phyloP scores from a whole-genome alignment of 441 rosid species.

The California macrophylla region DNA sequence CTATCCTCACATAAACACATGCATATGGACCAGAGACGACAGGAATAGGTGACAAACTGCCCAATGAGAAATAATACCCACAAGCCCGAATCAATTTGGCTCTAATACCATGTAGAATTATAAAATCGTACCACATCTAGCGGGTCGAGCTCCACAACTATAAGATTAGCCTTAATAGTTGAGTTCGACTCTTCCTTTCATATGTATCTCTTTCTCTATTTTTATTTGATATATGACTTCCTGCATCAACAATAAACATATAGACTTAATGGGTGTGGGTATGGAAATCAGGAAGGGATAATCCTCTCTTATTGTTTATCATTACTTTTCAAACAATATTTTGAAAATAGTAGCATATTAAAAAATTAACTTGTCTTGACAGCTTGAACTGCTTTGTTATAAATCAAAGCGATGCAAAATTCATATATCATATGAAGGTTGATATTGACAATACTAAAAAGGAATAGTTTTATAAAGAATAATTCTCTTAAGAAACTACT shows the following conservation, averaged over 20 bases:
- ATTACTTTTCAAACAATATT: neutral
- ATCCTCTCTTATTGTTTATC: neutral
- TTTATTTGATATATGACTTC: no score
- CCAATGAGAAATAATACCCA: neutral
- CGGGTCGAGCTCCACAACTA: neutral
- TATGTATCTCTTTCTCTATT: neutral
- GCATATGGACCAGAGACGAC: neutral
- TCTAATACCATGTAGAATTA: neutral
- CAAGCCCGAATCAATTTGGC: neutral
- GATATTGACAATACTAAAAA: neutral
- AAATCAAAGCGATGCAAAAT: neutral
- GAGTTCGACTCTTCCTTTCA: neutral
- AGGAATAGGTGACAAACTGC: neutral
- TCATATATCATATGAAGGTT: neutral
- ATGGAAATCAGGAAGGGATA: neutral
- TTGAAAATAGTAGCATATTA: neutral
- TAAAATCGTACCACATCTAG: neutral
- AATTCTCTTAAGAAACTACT: neutral
- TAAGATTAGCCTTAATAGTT: neutral
- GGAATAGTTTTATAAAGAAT: neutral
- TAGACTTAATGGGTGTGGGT: neutral
- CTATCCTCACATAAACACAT: neutral
- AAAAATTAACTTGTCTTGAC: conserved; percentile 3
- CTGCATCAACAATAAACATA: neutral
- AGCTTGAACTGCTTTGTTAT: neutral